These are phyloP conservation scores for Seiridium unicorne DNA, from an alignment of 2,329 filamentous ascomycete species.

Conservation along the genomic window DNA sequence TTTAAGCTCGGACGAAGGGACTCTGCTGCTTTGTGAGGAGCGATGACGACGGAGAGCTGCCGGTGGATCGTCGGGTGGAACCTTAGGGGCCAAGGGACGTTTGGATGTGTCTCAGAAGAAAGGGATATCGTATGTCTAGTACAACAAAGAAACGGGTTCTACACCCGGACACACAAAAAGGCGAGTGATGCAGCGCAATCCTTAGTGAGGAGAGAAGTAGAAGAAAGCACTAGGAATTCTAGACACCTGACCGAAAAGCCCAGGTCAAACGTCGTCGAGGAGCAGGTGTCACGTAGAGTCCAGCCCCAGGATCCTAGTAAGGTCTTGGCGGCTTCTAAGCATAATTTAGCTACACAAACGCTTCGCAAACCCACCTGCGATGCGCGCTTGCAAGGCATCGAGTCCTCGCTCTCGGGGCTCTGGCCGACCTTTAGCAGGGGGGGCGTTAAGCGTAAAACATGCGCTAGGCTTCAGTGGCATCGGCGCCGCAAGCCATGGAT, in stretches of 20 bases:
- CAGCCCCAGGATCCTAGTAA: not conserved
- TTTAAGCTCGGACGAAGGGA: not conserved
- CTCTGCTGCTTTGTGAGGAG: not conserved
- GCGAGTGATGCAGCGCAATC: not conserved
- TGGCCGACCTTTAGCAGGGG: not conserved
- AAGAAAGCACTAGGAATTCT: not conserved
- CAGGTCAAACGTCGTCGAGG: not conserved
- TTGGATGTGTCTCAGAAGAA: slow-evolving; percentile 4
- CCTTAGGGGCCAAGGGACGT: not conserved
- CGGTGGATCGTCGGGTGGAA: not conserved
- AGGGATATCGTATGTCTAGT: not conserved
- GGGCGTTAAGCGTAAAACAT: slow-evolving; percentile 9
- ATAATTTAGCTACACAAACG: not conserved
- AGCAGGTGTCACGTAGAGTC: slow-evolving; percentile 5
- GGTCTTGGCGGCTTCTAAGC: slow-evolving; percentile 2
- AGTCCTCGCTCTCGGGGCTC: not conserved
- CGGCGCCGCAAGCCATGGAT: not conserved
- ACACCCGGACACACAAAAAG: not conserved
- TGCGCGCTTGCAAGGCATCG: not conserved
- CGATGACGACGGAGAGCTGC: not conserved
- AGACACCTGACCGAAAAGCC: slow-evolving; percentile 1
- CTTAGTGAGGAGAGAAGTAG: not conserved
- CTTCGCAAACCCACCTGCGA: not conserved
- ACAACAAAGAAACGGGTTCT: not conserved
- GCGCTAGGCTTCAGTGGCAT: slow-evolving; percentile 5